Percentiles rank a stretch among this genome's conserved stretches.
Evolutionary conservation across 306 rosid species (phyloP).

Genomic region (Vigna mungo): DNA sequence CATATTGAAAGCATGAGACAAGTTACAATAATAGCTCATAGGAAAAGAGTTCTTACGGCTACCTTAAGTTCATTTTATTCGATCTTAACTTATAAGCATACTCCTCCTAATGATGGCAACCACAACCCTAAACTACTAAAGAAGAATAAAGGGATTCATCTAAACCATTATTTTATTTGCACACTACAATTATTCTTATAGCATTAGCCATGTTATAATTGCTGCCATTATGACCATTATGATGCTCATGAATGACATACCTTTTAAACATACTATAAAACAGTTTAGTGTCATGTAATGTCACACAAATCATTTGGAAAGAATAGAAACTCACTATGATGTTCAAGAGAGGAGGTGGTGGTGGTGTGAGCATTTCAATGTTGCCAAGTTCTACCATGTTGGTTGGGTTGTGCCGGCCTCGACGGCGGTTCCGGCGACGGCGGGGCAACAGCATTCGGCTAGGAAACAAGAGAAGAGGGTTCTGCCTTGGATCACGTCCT

Average conservation of each 20-base stretch:
- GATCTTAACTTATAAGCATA: constrained; percentile 44
- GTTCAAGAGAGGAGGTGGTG: constrained; percentile 66
- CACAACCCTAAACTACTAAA: constrained; percentile 63
- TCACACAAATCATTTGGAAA: not conserved
- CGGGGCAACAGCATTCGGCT: constrained; percentile 70
- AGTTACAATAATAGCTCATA: constrained; percentile 37
- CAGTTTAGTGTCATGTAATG: constrained; percentile 25
- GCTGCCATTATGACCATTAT: constrained; percentile 72
- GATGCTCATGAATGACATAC: constrained; percentile 52
- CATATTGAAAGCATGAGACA: not conserved
- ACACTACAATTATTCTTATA: constrained; percentile 64
- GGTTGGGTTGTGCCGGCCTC: constrained; percentile 66
- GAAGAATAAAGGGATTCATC: constrained; percentile 41
- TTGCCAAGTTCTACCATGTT: constrained; percentile 57
- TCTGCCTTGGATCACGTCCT: constrained; percentile 64
- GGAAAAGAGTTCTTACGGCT: not conserved
- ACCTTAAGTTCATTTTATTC: constrained; percentile 32
- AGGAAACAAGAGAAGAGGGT: constrained; percentile 76
- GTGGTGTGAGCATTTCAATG: constrained; percentile 57
- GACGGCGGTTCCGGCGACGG: constrained; percentile 63
- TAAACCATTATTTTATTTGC: constrained; percentile 54
- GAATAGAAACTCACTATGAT: constrained; percentile 37
- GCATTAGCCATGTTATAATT: constrained; percentile 71
- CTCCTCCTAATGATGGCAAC: constrained; percentile 65
- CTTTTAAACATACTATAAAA: constrained; percentile 60